These are phyloP conservation scores for Dictyostelium brefeldianum DNA, from an alignment of 78 protist genomes.

Conservation along the genomic window DNA sequence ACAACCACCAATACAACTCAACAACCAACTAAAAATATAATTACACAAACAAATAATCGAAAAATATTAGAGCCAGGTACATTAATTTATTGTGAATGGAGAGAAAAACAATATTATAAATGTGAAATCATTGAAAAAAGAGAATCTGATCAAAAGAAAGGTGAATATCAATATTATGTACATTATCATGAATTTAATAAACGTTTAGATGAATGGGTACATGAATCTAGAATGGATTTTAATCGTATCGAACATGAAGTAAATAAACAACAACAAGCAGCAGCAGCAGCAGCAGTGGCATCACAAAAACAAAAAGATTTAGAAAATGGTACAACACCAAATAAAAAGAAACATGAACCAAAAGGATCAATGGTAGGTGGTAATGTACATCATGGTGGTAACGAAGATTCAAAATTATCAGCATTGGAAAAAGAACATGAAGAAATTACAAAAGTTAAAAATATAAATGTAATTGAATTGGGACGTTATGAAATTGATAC, in stretches of 20 bases:
- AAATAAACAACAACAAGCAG: slow-evolving; percentile 9
- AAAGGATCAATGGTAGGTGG: slow-evolving; percentile 8
- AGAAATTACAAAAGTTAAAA: slow-evolving; percentile 95
- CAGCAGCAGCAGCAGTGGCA: neutral
- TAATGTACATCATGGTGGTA: neutral
- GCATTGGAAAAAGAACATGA: slow-evolving; percentile 94
- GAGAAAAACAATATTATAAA: slow-evolving; percentile 61
- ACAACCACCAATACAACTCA: neutral
- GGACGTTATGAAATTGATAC: slow-evolving; percentile 95
- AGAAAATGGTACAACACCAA: neutral
- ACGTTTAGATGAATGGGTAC: slow-evolving; percentile 87
- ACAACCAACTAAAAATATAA: neutral
- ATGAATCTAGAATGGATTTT: slow-evolving; percentile 65
- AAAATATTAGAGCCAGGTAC: slow-evolving; percentile 69
- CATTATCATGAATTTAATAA: slow-evolving; percentile 84
- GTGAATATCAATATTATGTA: slow-evolving; percentile 78
- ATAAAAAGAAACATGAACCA: slow-evolving; percentile 5
- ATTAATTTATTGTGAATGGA: slow-evolving; percentile 80
- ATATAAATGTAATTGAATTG: slow-evolving; percentile 87
- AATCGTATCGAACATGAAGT: slow-evolving; percentile 10
- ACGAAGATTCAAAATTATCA: slow-evolving; percentile 53
- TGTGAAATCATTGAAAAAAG: slow-evolving; percentile 80
- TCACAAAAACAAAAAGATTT: no score
- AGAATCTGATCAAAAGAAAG: slow-evolving; percentile 46
- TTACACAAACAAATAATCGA: neutral